Conservation (phyloP, 768 basidiomycete species). For the Tremella yokohamensis region DNA sequence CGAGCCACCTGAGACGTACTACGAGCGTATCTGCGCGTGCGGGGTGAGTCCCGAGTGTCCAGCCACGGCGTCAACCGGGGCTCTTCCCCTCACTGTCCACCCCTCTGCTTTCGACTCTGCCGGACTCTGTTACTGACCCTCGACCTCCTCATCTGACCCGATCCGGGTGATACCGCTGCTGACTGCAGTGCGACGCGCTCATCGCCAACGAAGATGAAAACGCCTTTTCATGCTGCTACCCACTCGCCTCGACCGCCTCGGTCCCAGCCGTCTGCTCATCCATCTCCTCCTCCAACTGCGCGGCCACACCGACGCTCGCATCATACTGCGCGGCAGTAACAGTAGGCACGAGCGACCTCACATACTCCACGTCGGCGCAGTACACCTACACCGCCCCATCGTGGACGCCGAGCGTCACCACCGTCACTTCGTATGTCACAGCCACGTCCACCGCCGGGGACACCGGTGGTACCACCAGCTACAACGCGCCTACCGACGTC, state of each 20-base stretch:
- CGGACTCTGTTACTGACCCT: background rate
- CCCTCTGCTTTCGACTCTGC: background rate
- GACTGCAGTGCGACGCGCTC: conserved; percentile 1
- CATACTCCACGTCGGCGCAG: background rate
- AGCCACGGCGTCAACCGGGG: background rate
- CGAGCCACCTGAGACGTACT: conserved; percentile 24
- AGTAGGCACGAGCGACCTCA: background rate
- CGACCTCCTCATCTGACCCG: background rate
- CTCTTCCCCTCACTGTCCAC: background rate
- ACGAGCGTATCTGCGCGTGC: conserved; percentile 13
- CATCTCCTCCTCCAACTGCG: background rate
- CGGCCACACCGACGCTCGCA: background rate
- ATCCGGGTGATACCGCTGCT: background rate
- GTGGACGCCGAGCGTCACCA: background rate
- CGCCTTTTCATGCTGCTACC: background rate
- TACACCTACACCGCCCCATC: background rate
- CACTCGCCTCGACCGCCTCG: background rate
- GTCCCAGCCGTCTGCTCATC: conserved; percentile 1
- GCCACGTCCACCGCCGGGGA: background rate
- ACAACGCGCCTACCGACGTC: background rate
- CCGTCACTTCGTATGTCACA: background rate
- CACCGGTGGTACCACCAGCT: background rate
- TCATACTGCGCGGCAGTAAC: background rate
- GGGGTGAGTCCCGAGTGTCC: conserved; percentile 19
- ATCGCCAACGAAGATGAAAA: background rate